Evolutionary conservation across 2,329 filamentous ascomycete genomes (phyloP).

Genomic region (Trichoderma breve): DNA sequence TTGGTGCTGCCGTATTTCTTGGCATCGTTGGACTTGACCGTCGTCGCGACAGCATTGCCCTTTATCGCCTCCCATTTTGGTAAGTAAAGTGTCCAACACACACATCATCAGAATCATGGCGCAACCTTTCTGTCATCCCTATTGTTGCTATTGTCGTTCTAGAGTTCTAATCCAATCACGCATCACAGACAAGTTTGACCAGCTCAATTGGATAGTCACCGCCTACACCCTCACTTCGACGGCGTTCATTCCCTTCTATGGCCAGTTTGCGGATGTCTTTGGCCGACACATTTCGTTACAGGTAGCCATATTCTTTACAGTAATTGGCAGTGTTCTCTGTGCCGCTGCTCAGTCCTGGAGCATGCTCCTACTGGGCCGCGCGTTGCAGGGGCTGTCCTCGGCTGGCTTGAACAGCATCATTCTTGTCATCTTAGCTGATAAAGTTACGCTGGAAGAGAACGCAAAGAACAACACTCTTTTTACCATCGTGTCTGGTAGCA

Average conservation of each 20-base stretch:
- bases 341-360: neutral
- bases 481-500: neutral
- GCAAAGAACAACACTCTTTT: neutral
- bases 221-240: neutral
- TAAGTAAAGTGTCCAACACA: neutral
- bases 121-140: neutral
- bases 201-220: neutral
- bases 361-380: neutral
- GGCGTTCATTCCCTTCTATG: neutral
- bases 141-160: neutral
- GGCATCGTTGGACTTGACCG: neutral
- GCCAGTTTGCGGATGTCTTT: neutral
- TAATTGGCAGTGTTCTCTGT: neutral
- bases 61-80: neutral
- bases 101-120: no score
- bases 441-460: neutral
- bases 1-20: neutral
- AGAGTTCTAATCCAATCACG: neutral
- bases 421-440: neutral
- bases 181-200: neutral
- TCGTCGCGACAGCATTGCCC: neutral
- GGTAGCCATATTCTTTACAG: neutral
- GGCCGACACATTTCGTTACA: neutral
- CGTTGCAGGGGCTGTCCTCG: neutral
- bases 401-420: neutral